A percentile compares a stretch with the other conserved stretches of the same genome.
phyloP scores from a whole-genome alignment of 768 basidiomycete species.

The Nidularia pulvinata region DNA sequence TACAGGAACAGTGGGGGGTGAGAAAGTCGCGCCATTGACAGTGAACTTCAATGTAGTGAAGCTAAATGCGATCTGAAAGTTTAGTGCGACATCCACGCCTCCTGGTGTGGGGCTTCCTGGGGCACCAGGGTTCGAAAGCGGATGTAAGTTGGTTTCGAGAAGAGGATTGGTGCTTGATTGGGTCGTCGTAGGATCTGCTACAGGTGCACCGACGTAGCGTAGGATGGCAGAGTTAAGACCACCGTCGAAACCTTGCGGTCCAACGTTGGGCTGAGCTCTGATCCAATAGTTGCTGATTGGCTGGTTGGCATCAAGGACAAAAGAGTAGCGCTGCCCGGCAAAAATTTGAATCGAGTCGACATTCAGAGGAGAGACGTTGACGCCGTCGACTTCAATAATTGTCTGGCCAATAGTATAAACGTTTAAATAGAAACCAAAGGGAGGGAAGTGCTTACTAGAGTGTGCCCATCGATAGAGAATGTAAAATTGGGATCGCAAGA shows the following conservation, averaged over 20 bases:
- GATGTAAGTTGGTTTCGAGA: constrained; percentile 35
- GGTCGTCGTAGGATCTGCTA: constrained; percentile 39
- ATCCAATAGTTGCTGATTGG: constrained; percentile 44
- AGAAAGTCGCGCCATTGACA: constrained; percentile 26
- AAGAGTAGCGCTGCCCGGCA: constrained; percentile 37
- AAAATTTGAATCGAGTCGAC: constrained; percentile 42
- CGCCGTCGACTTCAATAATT: constrained; percentile 46
- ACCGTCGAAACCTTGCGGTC: constrained; percentile 17
- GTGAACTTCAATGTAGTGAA: constrained; percentile 10
- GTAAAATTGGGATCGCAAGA: constrained; percentile 29
- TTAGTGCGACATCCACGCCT: constrained; percentile 38
- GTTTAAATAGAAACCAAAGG: constrained; percentile 29
- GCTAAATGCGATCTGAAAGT: constrained; percentile 25
- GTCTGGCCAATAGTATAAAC: constrained; percentile 55
- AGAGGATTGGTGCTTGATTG: constrained; percentile 21
- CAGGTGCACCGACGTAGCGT: constrained; percentile 33
- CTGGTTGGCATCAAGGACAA: constrained; percentile 35
- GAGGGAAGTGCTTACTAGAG: constrained; percentile 11
- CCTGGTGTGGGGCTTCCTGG: constrained; percentile 28
- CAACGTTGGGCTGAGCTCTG: constrained; percentile 19
- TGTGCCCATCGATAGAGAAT: constrained; percentile 46
- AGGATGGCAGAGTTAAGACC: constrained; percentile 38
- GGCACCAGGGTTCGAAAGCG: constrained; percentile 23
- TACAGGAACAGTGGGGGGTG: constrained; percentile 38
- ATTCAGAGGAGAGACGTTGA: constrained; percentile 29